These are phyloP conservation scores for Chaetoceros muelleri DNA, from an alignment of 108 stramenopile species.

Conservation along the genomic window DNA sequence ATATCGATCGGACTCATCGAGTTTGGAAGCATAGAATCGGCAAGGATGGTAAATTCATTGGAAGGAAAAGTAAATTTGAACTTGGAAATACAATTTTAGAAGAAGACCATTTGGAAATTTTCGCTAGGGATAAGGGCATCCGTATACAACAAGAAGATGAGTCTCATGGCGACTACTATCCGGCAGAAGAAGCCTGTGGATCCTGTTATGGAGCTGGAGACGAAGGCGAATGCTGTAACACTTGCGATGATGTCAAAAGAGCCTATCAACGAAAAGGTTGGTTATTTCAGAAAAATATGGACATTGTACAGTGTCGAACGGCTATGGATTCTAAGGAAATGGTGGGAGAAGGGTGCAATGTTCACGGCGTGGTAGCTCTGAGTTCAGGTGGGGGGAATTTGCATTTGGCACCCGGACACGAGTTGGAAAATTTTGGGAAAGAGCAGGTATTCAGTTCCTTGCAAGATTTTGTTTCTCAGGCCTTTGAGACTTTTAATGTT, in stretches of 20 bases:
- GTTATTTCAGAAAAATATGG: constrained; percentile 43
- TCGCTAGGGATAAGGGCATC: not conserved
- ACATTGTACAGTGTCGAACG: constrained; percentile 50
- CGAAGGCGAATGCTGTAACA: constrained; percentile 90
- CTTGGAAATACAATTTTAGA: constrained; percentile 63
- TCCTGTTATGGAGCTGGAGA: constrained; percentile 94
- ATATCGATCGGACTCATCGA: constrained; percentile 61
- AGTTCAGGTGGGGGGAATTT: constrained; percentile 85
- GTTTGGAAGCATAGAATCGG: constrained; percentile 81
- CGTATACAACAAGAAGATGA: constrained; percentile 2
- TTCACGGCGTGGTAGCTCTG: constrained; percentile 81
- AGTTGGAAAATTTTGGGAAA: constrained; percentile 38
- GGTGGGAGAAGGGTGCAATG: constrained; percentile 86
- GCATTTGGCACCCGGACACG: constrained; percentile 86
- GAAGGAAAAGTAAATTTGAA: constrained; percentile 48
- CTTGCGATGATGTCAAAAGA: constrained; percentile 89
- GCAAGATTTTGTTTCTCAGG: constrained; percentile 27
- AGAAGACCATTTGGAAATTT: constrained; percentile 37
- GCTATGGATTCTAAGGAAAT: constrained; percentile 21
- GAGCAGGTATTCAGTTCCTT: constrained; percentile 7
- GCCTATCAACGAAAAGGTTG: constrained; percentile 86
- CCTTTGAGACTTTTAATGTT: constrained; percentile 87
- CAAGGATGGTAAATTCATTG: constrained; percentile 20
- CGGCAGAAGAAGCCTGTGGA: constrained; percentile 64
- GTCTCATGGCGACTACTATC: not conserved